Evolutionary conservation across 331 rosid genomes (phyloP).

Genomic region (Stylosanthes scabra): DNA sequence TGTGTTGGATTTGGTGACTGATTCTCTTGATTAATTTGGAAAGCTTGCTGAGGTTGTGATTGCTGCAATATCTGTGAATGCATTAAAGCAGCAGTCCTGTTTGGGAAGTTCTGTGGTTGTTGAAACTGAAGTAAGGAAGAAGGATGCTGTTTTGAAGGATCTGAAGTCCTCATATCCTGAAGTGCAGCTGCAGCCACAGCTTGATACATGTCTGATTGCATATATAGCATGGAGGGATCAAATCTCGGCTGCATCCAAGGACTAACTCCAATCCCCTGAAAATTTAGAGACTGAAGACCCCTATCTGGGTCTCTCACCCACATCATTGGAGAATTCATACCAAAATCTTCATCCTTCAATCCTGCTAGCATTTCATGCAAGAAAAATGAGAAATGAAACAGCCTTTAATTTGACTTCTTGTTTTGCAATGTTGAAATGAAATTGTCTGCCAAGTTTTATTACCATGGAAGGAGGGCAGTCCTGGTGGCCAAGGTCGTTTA

Average conservation of each 20-base stretch:
- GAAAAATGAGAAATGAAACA: constrained; percentile 1
- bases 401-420: constrained; percentile 27
- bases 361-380: constrained; percentile 56
- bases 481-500: constrained; percentile 91
- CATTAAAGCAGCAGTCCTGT: constrained; percentile 68
- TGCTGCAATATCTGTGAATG: constrained; percentile 84
- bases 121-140: constrained; percentile 81
- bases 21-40: constrained; percentile 66
- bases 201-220: constrained; percentile 85
- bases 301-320: constrained; percentile 89
- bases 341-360: constrained; percentile 77
- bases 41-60: constrained; percentile 71
- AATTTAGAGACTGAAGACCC: constrained; percentile 79
- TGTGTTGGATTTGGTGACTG: constrained; percentile 61
- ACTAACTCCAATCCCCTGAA: constrained; percentile 79
- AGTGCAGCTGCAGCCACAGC: constrained; percentile 90
- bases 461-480: constrained; percentile 84
- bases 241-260: constrained; percentile 95
- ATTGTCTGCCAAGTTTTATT: too few species aligned
- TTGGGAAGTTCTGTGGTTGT: constrained; percentile 67
- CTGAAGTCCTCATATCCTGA: constrained; percentile 80
- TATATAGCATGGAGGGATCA: constrained; percentile 72
- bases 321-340: constrained; percentile 76
- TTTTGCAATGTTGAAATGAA: too few species aligned
- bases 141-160: constrained; percentile 71